Conservation (phyloP, 2,329 filamentous ascomycete genomes). For the Colletotrichum incanum region DNA sequence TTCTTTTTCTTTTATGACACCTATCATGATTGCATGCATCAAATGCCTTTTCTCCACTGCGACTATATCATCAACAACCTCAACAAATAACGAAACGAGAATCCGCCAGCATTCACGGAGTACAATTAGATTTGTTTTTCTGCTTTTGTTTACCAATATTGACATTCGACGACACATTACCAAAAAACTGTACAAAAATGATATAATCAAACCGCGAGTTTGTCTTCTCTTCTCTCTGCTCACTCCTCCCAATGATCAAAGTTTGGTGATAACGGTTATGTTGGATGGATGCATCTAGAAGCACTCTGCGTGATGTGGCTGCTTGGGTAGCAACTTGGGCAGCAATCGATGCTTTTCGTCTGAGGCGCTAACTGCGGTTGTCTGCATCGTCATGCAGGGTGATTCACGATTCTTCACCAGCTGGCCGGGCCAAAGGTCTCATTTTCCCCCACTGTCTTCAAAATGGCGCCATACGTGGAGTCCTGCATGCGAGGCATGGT, state of each 20-base stretch:
- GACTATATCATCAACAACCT: constrained; percentile 22
- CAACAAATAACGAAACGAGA: constrained; percentile 41
- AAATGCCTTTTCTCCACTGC: constrained; percentile 22
- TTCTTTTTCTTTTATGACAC: constrained; percentile 13
- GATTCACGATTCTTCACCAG: constrained; percentile 48
- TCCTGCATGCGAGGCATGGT: constrained; percentile 43
- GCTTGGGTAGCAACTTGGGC: constrained; percentile 39
- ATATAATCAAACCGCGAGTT: constrained; percentile 17
- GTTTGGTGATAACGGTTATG: background rate
- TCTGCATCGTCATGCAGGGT: constrained; percentile 31
- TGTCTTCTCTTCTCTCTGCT: constrained; percentile 2
- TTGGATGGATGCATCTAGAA: background rate
- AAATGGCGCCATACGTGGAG: constrained; percentile 44
- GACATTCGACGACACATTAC: constrained; percentile 6
- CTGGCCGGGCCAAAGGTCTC: constrained; percentile 52
- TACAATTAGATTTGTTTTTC: constrained; percentile 40
- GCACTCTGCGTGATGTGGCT: background rate
- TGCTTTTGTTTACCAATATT: constrained; percentile 7
- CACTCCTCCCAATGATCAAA: background rate
- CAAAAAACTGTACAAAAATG: constrained; percentile 25
- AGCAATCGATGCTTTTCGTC: constrained; percentile 17
- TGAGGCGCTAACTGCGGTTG: constrained; percentile 30
- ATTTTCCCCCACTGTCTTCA: constrained; percentile 46
- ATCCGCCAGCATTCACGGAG: constrained; percentile 42
- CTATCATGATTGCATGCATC: constrained; percentile 37